A percentile compares a stretch with the other conserved stretches of the same genome.
phyloP scores from a whole-genome alignment of 768 basidiomycete genomes.

The Tulasnella sp. region DNA sequence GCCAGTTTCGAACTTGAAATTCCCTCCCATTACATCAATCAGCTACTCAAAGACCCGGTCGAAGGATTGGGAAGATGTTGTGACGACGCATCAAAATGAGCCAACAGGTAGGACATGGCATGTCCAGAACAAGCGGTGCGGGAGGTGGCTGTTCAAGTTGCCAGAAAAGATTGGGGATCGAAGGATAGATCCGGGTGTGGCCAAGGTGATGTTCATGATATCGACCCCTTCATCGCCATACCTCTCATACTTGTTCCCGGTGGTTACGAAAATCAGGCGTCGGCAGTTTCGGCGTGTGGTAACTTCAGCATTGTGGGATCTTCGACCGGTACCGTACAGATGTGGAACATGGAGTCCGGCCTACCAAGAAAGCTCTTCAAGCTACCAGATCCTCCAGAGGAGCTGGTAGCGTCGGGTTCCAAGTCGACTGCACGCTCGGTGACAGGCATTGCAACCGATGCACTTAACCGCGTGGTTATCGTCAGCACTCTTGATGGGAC shows the following conservation, averaged over 20 bases:
- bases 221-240: neutral
- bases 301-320: constrained; percentile 89
- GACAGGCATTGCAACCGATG: constrained; percentile 80
- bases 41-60: constrained; percentile 74
- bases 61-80: constrained; percentile 96
- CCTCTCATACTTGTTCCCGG: neutral
- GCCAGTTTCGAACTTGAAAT: constrained; percentile 76
- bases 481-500: constrained; percentile 87
- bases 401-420: neutral
- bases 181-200: constrained; percentile 46
- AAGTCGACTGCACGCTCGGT: constrained; percentile 54
- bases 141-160: constrained; percentile 38
- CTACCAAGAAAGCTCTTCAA: constrained; percentile 73
- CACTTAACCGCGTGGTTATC: constrained; percentile 74
- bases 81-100: constrained; percentile 87
- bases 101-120: constrained; percentile 83
- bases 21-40: constrained; percentile 71
- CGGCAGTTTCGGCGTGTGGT: constrained; percentile 81
- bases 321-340: constrained; percentile 70
- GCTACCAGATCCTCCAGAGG: constrained; percentile 37
- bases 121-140: constrained; percentile 73
- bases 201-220: constrained; percentile 52
- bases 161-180: constrained; percentile 10
- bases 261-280: neutral
- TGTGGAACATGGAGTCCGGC: constrained; percentile 99